phyloP scores from a whole-genome alignment of 148 eudicot genomes.

The Vaccinium vitisidaea region DNA sequence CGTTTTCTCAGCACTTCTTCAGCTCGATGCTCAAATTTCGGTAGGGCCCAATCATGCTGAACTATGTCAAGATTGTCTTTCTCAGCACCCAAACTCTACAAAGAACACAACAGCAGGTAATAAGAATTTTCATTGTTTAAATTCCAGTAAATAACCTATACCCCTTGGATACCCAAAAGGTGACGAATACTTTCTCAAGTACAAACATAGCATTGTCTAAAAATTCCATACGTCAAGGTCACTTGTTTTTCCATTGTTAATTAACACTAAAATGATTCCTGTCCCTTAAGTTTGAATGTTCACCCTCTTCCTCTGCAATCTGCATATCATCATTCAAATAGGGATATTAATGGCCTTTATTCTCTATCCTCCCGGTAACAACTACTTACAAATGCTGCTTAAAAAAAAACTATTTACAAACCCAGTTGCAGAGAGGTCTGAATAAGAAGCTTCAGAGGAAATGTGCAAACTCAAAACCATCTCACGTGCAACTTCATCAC shows the following conservation, averaged over 20 bases:
- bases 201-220: neutral
- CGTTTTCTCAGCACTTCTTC: conserved; percentile 81
- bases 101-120: conserved; percentile 3
- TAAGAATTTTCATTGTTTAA: neutral
- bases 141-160: neutral
- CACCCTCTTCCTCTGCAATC: neutral
- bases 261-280: neutral
- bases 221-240: neutral
- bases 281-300: neutral
- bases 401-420: neutral
- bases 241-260: neutral
- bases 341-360: neutral
- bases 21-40: conserved; percentile 95
- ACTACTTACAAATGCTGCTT: neutral
- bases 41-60: conserved; percentile 89
- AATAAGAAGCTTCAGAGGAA: neutral
- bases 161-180: neutral
- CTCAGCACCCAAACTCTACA: conserved; percentile 91
- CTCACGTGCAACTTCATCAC: neutral
- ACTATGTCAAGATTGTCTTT: conserved; percentile 80
- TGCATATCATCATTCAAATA: neutral
- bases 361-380: neutral
- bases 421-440: neutral
- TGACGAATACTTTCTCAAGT: too few relatives aligned
- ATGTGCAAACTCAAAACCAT: neutral